These are phyloP conservation scores for Mucor lusitanicus DNA, from an alignment of 371 early-diverging fungal genomes.

Conservation along the genomic window DNA sequence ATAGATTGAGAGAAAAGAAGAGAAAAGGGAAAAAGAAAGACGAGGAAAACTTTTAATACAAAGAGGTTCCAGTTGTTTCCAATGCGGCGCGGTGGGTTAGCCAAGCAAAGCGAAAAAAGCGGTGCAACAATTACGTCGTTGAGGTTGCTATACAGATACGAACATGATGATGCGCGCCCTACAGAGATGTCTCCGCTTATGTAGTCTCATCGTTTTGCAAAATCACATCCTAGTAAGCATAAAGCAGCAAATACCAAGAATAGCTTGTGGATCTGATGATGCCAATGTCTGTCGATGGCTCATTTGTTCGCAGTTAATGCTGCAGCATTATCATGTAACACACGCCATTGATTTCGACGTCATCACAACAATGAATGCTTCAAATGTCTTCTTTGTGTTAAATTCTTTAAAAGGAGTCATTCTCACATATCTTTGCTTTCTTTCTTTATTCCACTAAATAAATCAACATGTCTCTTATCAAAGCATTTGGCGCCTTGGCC, in stretches of 20 bases:
- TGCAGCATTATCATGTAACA: background rate
- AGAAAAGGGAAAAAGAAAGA: conserved; percentile 5
- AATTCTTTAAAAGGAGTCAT: too few species aligned
- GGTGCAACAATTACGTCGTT: conserved; percentile 3
- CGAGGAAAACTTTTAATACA: background rate
- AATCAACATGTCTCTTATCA: conserved; percentile 15
- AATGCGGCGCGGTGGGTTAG: background rate
- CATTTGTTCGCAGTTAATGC: background rate
- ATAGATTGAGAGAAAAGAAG: conserved; percentile 2
- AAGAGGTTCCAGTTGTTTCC: background rate
- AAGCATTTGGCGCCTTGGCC: conserved; percentile 5
- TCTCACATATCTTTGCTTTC: background rate
- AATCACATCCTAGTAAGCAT: too few species aligned
- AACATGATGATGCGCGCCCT: too few species aligned
- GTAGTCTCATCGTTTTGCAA: too few species aligned
- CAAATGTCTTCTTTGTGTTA: background rate
- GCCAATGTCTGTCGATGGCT: too few species aligned
- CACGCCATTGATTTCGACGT: background rate
- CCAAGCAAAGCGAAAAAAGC: background rate
- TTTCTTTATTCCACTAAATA: background rate
- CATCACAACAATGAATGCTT: background rate
- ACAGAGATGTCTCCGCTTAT: background rate
- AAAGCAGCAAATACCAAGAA: too few species aligned
- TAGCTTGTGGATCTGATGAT: too few species aligned
- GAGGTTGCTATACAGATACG: background rate